Conservation (phyloP, 1,284 basidiomycete genomes). For the Cryptococcus jaspeensis region DNA sequence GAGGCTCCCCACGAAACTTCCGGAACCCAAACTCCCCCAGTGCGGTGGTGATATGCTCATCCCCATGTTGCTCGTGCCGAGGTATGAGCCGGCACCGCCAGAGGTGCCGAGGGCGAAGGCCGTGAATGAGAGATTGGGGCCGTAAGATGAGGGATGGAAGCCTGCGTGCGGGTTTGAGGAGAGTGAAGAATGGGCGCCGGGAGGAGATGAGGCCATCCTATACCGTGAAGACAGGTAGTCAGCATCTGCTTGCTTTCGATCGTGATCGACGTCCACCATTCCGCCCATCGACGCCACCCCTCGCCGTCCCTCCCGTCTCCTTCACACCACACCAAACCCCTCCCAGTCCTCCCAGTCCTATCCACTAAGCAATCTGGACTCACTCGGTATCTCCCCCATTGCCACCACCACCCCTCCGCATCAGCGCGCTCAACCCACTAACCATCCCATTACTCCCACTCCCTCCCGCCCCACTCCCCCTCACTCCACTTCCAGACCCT, state of each 20-base stretch:
- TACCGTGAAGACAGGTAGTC: no score
- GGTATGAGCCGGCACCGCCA: constrained; percentile 27
- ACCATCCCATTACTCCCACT: constrained; percentile 6
- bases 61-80: constrained; percentile 25
- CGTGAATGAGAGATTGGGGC: constrained; percentile 32
- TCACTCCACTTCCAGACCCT: no score
- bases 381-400: constrained; percentile 13
- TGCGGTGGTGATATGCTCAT: constrained; percentile 48
- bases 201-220: constrained; percentile 11
- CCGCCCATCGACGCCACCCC: background rate
- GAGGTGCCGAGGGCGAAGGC: constrained; percentile 33
- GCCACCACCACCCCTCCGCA: no score
- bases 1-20: constrained; percentile 41
- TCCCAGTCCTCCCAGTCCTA: no score
- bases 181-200: constrained; percentile 9
- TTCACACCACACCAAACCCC: no score
- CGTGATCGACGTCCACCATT: no score
- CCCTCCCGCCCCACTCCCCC: constrained; percentile 1
- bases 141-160: constrained; percentile 39
- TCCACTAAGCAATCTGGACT: no score
- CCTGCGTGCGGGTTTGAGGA: constrained; percentile 25
- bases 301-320: no score
- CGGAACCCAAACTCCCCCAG: constrained; percentile 30
- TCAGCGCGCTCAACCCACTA: constrained; percentile 14
- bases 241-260: no score